Evolutionary conservation across 1,139 yeast genomes (phyloP), one percentile per base, ranked within the genome.

Genomic region (Magnusiomyces fungicola): DNA sequence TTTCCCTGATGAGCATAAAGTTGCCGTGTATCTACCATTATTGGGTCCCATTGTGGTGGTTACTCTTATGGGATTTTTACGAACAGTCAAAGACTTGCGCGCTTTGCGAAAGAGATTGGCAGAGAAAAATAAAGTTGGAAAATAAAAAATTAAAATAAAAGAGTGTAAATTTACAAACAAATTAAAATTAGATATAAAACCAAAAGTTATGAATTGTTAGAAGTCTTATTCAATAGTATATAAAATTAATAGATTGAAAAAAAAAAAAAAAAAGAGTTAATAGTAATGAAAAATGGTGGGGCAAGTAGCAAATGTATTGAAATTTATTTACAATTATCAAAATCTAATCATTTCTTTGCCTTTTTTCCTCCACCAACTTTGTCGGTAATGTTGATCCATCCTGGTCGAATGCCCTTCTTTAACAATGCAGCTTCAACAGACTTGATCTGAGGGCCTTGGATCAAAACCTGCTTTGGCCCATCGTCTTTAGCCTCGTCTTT

Each of bases 1-100:
- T 61, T 89, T 90, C 72, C 97, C 97, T 0, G 90, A 87, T 56
- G 97, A 90, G 62, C 97, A 92, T 64, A 89, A 88, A 63, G 72
- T 90, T 61, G 97, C 97, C 0, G 96, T 92, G 0, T 92, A 89
- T 57, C 72, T 88, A 59, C 98, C 97, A 0, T 69, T 92, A 48
- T 66, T 89, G 36, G 97, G 97, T 0, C 98, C 98, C 0, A 70
- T 89, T 24, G 69, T 78, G 1, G 77, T 92, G 19, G 90, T 92
- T n/a, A 64, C 83, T 21, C 42, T 75, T 1, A 64, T 86, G 58
- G 89, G 90, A 0, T 56, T 78, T 1, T 46, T 81, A 0, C 68
- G 78, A 39, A 57, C 72, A 1, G 12, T 72, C 5, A 68, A 66
- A 49, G 80, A 76, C 56, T 58, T 18, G 25, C 19, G 23, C 9